Evolutionary conservation across 345 rosid genomes (phyloP).

Genomic region (Syzygium aromaticum): DNA sequence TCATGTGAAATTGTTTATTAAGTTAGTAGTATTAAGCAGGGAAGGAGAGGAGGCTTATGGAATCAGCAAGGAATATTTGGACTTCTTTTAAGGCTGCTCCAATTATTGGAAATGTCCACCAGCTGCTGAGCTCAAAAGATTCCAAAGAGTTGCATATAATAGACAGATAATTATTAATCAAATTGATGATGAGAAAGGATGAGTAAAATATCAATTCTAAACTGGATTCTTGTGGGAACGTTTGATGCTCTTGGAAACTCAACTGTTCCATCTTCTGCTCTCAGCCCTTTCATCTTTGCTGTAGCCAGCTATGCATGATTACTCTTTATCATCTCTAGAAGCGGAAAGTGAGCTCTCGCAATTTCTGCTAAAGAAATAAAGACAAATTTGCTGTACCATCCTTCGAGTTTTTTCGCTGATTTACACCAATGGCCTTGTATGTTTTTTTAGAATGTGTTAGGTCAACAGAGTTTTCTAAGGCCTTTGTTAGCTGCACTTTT

Average conservation of each 20-base stretch:
- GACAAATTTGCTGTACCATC: slow-evolving; percentile 12
- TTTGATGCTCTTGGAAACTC: not conserved
- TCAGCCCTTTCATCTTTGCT: not conserved
- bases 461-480: not conserved
- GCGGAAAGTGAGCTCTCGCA: not conserved
- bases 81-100: not conserved
- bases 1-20: not conserved
- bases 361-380: not conserved
- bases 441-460: not conserved
- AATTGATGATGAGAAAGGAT: not conserved
- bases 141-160: not conserved
- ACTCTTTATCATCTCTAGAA: not conserved
- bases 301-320: not conserved
- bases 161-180: not conserved
- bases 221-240: not conserved
- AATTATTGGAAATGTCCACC: slow-evolving; percentile 10
- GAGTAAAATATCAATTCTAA: not conserved
- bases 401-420: slow-evolving; percentile 5
- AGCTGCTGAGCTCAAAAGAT: not conserved
- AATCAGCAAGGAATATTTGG: not conserved
- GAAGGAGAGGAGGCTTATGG: not conserved
- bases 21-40: not conserved
- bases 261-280: not conserved
- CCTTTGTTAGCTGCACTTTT: not conserved
- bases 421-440: not conserved